These are phyloP conservation scores for Alisma plantagoaquatica DNA, from an alignment of 106 monocot genomes.

Conservation along the genomic window DNA sequence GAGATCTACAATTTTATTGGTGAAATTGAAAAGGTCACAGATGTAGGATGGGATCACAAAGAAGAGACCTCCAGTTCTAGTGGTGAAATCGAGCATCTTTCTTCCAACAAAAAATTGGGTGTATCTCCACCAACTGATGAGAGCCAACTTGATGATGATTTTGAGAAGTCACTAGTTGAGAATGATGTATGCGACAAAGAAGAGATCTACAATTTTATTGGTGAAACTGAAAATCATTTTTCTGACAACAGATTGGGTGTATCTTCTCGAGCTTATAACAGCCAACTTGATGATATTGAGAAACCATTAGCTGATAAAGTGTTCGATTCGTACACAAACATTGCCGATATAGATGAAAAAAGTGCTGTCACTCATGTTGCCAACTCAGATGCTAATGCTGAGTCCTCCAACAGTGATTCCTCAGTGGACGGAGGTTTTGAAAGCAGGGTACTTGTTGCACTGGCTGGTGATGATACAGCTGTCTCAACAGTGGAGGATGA, in stretches of 20 bases:
- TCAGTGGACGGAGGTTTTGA: conserved; percentile 50
- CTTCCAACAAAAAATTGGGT: no score
- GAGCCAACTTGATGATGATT: no score
- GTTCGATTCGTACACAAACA: not conserved
- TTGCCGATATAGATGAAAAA: conserved; percentile 2
- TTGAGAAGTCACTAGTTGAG: no score
- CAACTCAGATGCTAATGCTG: conserved; percentile 15
- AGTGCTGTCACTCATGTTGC: conserved; percentile 8
- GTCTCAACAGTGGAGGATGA: no score
- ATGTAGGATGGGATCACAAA: conserved; percentile 12
- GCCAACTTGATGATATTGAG: conserved; percentile 42
- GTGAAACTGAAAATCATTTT: conserved; percentile 24
- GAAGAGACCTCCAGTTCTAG: conserved; percentile 8
- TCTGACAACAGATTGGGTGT: conserved; percentile 26
- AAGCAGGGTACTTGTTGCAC: no score
- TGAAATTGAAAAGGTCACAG: conserved; percentile 24
- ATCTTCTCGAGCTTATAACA: no score
- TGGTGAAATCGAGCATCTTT: no score
- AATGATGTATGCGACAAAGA: no score
- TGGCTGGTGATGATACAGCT: no score
- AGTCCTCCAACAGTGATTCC: conserved; percentile 56
- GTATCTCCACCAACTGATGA: no score
- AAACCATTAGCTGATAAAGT: not conserved
- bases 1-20: no score
- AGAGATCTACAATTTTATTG: no score